These are phyloP conservation scores for Dothistroma septosporum DNA, from an alignment of 2,329 filamentous ascomycete genomes.

Conservation along the genomic window DNA sequence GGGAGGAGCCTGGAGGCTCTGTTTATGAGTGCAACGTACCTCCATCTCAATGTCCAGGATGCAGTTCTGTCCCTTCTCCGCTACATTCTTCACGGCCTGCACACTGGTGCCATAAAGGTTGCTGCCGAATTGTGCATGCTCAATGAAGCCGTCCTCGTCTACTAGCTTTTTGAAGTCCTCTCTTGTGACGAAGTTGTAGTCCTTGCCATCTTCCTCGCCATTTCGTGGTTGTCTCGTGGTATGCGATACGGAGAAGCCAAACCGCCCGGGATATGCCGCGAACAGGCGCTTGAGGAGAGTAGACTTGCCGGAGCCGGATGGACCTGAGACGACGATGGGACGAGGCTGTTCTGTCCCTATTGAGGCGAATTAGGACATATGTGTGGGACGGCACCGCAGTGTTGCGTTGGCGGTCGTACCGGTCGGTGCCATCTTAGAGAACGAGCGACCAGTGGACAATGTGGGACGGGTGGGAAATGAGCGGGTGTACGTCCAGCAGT, in stretches of 20 bases:
- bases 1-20: neutral
- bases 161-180: constrained; percentile 66
- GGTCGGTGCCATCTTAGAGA: constrained; percentile 19
- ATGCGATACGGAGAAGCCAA: constrained; percentile 60
- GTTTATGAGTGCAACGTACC: constrained; percentile 43
- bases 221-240: constrained; percentile 74
- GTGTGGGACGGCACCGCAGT: neutral
- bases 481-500: constrained; percentile 7
- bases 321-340: constrained; percentile 74
- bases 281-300: constrained; percentile 73
- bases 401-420: constrained; percentile 8
- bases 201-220: constrained; percentile 69
- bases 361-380: constrained; percentile 5
- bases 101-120: constrained; percentile 86
- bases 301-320: constrained; percentile 75
- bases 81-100: constrained; percentile 71
- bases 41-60: constrained; percentile 97
- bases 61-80: constrained; percentile 65
- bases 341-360: constrained; percentile 35
- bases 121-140: constrained; percentile 78
- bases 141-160: constrained; percentile 70
- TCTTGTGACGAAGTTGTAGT: constrained; percentile 75
- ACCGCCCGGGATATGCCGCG: constrained; percentile 60
- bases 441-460: constrained; percentile 4
- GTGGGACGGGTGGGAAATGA: neutral